Conservation (phyloP, 768 basidiomycete genomes). For the Pulveroboletus sp. region DNA sequence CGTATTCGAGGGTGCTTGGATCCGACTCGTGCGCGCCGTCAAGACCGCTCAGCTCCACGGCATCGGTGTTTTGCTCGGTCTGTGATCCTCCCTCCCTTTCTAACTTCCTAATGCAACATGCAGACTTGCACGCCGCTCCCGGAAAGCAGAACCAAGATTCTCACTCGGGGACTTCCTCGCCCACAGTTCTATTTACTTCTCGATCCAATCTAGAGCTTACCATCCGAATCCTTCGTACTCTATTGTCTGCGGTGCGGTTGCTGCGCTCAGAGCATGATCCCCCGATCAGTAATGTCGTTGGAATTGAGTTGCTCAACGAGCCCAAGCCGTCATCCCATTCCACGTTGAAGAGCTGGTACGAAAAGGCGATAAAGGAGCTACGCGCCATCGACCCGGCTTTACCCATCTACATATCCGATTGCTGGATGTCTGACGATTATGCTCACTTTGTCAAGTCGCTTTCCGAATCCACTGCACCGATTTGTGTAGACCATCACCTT, state of each 20-base stretch:
- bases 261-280: constrained; percentile 48
- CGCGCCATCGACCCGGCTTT: constrained; percentile 48
- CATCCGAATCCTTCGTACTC: constrained; percentile 41
- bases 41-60: constrained; percentile 49
- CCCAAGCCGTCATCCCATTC: constrained; percentile 48
- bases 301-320: constrained; percentile 58
- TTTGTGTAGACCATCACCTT: constrained; percentile 76
- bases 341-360: constrained; percentile 60
- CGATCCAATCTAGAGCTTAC: constrained; percentile 43
- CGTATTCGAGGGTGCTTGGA: constrained; percentile 66
- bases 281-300: constrained; percentile 44
- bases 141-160: constrained; percentile 71
- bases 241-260: constrained; percentile 34
- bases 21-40: constrained; percentile 54
- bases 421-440: constrained; percentile 68
- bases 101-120: constrained; percentile 17
- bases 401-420: constrained; percentile 71
- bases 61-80: constrained; percentile 74
- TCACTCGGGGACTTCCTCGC: constrained; percentile 58
- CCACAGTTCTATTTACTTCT: constrained; percentile 45
- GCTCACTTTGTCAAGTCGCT: constrained; percentile 46
- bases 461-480: constrained; percentile 32
- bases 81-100: constrained; percentile 7
- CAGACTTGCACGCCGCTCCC: constrained; percentile 72
- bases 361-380: constrained; percentile 47